These are phyloP conservation scores for Suhomyces bokatorum DNA, from an alignment of 1,139 yeast species.

Conservation along the genomic window DNA sequence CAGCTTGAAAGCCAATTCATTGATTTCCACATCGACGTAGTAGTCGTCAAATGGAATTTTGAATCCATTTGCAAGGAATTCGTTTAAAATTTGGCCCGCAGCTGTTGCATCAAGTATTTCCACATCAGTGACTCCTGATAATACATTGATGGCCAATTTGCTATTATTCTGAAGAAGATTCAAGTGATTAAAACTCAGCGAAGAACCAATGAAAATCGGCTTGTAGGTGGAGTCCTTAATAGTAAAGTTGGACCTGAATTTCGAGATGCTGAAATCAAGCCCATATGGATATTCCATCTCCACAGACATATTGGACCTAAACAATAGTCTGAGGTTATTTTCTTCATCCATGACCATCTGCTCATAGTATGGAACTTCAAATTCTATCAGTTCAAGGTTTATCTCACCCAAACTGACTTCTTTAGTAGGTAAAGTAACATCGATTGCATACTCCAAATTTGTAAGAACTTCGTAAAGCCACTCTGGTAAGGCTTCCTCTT, in stretches of 20 bases:
- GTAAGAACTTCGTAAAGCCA: slow-evolving; percentile 29
- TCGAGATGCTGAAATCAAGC: slow-evolving; percentile 19
- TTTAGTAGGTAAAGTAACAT: slow-evolving; percentile 12
- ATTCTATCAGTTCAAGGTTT: slow-evolving; percentile 7
- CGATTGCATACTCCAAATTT: slow-evolving; percentile 15
- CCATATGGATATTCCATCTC: slow-evolving; percentile 12
- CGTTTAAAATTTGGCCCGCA: slow-evolving; percentile 19
- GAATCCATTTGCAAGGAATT: slow-evolving; percentile 13
- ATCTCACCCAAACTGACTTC: not conserved
- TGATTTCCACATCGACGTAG: slow-evolving; percentile 18
- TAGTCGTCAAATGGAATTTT: slow-evolving; percentile 9
- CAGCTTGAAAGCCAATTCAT: slow-evolving; percentile 19
- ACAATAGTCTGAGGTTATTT: slow-evolving; percentile 1
- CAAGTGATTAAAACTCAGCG: slow-evolving; percentile 15
- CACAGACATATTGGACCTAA: slow-evolving; percentile 17
- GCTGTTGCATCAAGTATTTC: slow-evolving; percentile 15
- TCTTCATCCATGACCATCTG: not conserved
- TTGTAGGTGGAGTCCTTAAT: slow-evolving; percentile 10
- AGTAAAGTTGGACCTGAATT: slow-evolving; percentile 16
- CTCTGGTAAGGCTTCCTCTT: slow-evolving; percentile 20
- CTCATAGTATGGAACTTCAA: slow-evolving; percentile 13
- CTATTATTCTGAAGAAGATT: slow-evolving; percentile 7
- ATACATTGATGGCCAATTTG: slow-evolving; percentile 13
- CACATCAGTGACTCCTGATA: slow-evolving; percentile 15
- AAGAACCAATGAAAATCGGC: slow-evolving; percentile 16